Evolutionary conservation across 2,329 filamentous ascomycete species (phyloP), one percentile per base, ranked within the genome.

Genomic region (Alternaria angustiovoidea): DNA sequence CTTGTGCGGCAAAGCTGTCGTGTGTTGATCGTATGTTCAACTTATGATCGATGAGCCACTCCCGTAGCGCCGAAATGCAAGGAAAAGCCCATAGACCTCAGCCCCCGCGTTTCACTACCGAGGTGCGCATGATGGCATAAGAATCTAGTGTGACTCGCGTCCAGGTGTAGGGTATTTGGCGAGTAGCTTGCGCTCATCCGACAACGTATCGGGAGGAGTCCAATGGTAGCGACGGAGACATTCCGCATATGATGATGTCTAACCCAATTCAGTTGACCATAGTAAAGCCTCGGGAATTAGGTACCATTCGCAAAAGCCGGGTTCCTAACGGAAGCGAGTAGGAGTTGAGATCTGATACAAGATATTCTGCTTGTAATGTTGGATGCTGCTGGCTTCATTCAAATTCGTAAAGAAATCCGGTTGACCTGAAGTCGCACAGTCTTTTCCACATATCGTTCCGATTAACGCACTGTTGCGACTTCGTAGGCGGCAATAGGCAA

Each of bases 171-270:
- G 22, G 44, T 20, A 34, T 32, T 54, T 41, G 57, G 57, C 54
- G 32, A 51, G 30, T 59, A 51, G 51, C 38, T 42, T 72, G 71
- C 72, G 69, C 61, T 74, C 70, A 69, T 71, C 72, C 71, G 72
- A 71, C 42, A 62, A 51, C 44, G 54, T 42, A 42, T 65, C 71
- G 65, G 67, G 63, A 57, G 59, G 44, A 28, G 42, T 18, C 20
- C 30, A 48, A 41, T 38, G 26, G 52, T 49, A 49, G 54, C 32
- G 58, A 61, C 56, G 65, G 61, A 60, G 20, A 54, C 54, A 38
- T 68, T 72, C 68, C 68, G 68, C 62, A 34, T 28, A 39, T 18
- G 53, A 51, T 26, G 59, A 55, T 18, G 56, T 48, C 53, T 62
- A 64, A 41, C 61, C 59, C 24, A 42, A 65, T 62, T 42, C 11